Conservation (phyloP, 164 flowering plant genomes). For the Tinospora cordifolia region DNA sequence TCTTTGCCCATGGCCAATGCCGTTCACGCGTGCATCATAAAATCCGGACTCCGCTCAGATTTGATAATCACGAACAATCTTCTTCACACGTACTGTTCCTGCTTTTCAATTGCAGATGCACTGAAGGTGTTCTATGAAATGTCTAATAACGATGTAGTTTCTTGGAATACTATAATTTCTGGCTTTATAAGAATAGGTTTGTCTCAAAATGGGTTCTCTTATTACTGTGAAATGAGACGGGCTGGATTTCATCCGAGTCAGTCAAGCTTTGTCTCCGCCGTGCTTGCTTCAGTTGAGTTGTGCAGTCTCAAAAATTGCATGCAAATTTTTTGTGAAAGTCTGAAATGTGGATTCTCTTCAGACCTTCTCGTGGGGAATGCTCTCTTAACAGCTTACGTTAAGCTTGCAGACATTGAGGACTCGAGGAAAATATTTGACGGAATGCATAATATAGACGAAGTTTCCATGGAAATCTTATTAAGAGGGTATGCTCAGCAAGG, state of each 20-base stretch:
- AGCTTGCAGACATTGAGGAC: constrained; percentile 12
- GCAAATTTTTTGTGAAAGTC: constrained; percentile 19
- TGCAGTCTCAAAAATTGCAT: constrained; percentile 9
- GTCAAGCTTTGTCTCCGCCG: constrained; percentile 20
- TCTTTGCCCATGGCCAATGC: constrained; percentile 11
- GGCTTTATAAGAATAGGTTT: constrained; percentile 13
- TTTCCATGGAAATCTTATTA: constrained; percentile 24
- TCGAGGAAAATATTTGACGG: constrained; percentile 16
- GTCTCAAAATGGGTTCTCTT: constrained; percentile 7
- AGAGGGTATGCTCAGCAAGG: constrained; percentile 17
- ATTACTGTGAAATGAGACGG: constrained; percentile 19
- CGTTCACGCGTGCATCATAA: constrained; percentile 18
- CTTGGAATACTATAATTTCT: constrained; percentile 27
- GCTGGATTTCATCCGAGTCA: constrained; percentile 18
- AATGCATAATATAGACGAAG: constrained; percentile 17
- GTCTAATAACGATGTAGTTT: constrained; percentile 21
- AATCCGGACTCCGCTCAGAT: constrained; percentile 17
- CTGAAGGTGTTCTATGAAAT: constrained; percentile 20
- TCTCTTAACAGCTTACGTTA: constrained; percentile 20
- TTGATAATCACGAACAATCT: constrained; percentile 16
- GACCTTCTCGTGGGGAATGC: constrained; percentile 21
- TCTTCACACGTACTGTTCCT: constrained; percentile 12
- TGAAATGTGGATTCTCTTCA: constrained; percentile 22
- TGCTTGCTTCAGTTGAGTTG: constrained; percentile 16
- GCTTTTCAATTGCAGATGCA: constrained; percentile 3